Percentiles rank a stretch among this genome's conserved stretches.
Evolutionary conservation across 108 stramenopile species (phyloP).

Genomic region (Mayamaea pseudoterrestris): DNA sequence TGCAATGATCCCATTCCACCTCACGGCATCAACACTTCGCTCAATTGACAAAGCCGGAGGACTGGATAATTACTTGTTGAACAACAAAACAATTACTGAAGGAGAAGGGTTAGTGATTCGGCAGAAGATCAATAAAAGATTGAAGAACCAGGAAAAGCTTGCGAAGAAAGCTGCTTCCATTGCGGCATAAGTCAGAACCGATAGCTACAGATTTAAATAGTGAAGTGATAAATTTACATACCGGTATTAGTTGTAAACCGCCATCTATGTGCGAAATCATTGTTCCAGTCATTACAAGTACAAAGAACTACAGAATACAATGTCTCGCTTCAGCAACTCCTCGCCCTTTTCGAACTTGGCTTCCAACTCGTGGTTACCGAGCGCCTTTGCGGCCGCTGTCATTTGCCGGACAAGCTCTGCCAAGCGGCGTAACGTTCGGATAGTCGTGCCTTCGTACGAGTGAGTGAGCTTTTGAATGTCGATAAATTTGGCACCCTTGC

Average conservation of each 20-base stretch:
- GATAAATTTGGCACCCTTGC: constrained; percentile 91
- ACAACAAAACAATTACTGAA: constrained; percentile 35
- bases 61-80: constrained; percentile 72
- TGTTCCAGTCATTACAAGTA: constrained; percentile 77
- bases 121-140: constrained; percentile 15
- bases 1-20: constrained; percentile 72
- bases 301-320: constrained; percentile 95
- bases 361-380: constrained; percentile 91
- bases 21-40: constrained; percentile 62
- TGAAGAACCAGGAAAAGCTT: background rate
- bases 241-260: background rate
- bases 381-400: constrained; percentile 77
- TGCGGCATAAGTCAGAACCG: background rate
- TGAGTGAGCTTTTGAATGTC: constrained; percentile 94
- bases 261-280: background rate
- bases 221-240: background rate
- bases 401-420: constrained; percentile 98
- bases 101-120: constrained; percentile 31
- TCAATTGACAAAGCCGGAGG: constrained; percentile 77
- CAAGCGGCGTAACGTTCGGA: constrained; percentile 87
- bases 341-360: constrained; percentile 90
- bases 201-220: background rate
- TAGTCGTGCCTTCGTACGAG: constrained; percentile 95
- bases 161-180: background rate
- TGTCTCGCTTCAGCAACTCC: constrained; percentile 91